Evolutionary conservation across 2,329 filamentous ascomycete genomes (phyloP).

Genomic region (Davidsoniella virescens): DNA sequence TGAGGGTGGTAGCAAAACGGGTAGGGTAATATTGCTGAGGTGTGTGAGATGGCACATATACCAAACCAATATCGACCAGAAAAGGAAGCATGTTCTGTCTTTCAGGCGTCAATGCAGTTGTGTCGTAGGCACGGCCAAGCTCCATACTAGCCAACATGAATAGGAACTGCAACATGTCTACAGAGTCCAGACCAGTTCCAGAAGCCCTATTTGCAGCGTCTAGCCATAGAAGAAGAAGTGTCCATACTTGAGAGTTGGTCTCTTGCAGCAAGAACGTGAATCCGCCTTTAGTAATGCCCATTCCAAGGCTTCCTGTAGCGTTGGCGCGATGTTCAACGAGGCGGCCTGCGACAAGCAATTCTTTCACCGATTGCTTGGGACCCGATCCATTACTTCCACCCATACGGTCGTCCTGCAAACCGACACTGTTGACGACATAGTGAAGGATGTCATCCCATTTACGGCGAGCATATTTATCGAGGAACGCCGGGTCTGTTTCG

Average conservation of each 20-base stretch:
- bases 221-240: slow-evolving; percentile 80
- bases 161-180: slow-evolving; percentile 89
- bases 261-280: slow-evolving; percentile 93
- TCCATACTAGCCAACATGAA: slow-evolving; percentile 91
- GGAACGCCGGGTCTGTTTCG: slow-evolving; percentile 50
- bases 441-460: slow-evolving; percentile 96
- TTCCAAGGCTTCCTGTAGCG: slow-evolving; percentile 38
- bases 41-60: slow-evolving; percentile 51
- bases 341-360: slow-evolving; percentile 62
- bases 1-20: slow-evolving; percentile 82
- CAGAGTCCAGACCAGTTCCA: slow-evolving; percentile 59
- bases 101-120: slow-evolving; percentile 61
- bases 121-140: slow-evolving; percentile 81
- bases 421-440: slow-evolving; percentile 74
- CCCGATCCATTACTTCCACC: slow-evolving; percentile 31
- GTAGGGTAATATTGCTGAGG: slow-evolving; percentile 68
- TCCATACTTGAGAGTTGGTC: slow-evolving; percentile 94
- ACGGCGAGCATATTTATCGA: slow-evolving; percentile 71
- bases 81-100: slow-evolving; percentile 82
- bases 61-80: slow-evolving; percentile 79
- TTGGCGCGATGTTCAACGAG: slow-evolving; percentile 48
- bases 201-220: slow-evolving; percentile 52
- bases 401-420: slow-evolving; percentile 27
- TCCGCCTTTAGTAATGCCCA: slow-evolving; percentile 77
- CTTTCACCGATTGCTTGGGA: slow-evolving; percentile 65